Conservation (phyloP, 1,139 yeast species). For the Zhuliangozyma parablackwelliae region DNA sequence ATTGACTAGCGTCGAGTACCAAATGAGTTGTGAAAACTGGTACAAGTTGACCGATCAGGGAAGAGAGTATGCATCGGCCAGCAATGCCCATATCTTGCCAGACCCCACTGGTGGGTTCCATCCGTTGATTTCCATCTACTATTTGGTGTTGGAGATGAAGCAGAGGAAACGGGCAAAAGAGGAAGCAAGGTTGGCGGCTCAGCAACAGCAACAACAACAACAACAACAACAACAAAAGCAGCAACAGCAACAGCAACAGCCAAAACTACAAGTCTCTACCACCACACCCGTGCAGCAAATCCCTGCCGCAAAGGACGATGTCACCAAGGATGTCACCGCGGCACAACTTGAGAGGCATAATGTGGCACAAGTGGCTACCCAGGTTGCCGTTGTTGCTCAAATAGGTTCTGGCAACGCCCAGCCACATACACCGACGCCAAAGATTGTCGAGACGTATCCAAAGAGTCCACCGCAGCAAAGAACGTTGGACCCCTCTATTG, state of each 20-base stretch:
- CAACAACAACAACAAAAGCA: slow-evolving; percentile 7
- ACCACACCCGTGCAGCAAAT: too few relatives aligned
- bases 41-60: slow-evolving; percentile 41
- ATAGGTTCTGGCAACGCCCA: slow-evolving; percentile 3
- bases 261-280: slow-evolving; percentile 7
- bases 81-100: slow-evolving; percentile 38
- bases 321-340: slow-evolving; percentile 3
- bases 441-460: slow-evolving; percentile 8
- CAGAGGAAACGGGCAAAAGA: slow-evolving; percentile 64
- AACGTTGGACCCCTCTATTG: slow-evolving; percentile 20
- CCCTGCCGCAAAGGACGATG: too few relatives aligned
- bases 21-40: slow-evolving; percentile 65
- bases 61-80: slow-evolving; percentile 38
- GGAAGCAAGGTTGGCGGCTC: slow-evolving; percentile 29
- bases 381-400: slow-evolving; percentile 9
- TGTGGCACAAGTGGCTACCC: slow-evolving; percentile 11
- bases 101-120: slow-evolving; percentile 92
- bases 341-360: too few relatives aligned
- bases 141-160: slow-evolving; percentile 77
- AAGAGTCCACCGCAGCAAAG: slow-evolving; percentile 8
- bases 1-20: slow-evolving; percentile 65
- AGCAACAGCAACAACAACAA: slow-evolving; percentile 19
- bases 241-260: slow-evolving; percentile 9
- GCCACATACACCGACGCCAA: slow-evolving; percentile 9
- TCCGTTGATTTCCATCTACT: slow-evolving; percentile 84